phyloP scores from a whole-genome alignment of 306 rosid genomes.

The Dryas drummondii region DNA sequence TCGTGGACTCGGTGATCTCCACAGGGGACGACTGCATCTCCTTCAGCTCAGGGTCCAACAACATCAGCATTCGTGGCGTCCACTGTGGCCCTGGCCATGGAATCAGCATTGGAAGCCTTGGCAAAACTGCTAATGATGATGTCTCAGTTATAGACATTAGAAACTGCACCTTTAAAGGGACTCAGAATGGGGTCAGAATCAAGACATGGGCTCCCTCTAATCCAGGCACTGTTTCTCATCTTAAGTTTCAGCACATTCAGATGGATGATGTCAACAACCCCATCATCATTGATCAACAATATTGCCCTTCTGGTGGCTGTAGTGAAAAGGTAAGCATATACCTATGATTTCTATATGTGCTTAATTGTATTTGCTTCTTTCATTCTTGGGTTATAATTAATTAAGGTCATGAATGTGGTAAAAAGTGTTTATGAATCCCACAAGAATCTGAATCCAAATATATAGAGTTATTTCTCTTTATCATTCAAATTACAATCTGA shows the following conservation, averaged over 20 bases:
- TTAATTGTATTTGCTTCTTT: too few species aligned
- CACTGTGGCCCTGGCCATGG: constrained; percentile 45
- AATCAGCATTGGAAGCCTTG: constrained; percentile 43
- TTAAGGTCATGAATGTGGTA: too few species aligned
- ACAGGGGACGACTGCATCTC: constrained; percentile 41
- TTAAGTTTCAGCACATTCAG: constrained; percentile 13
- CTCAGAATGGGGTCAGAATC: constrained; percentile 38
- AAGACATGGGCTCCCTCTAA: constrained; percentile 31
- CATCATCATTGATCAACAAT: constrained; percentile 44
- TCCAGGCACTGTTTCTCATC: constrained; percentile 14
- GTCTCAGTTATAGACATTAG: constrained; percentile 2
- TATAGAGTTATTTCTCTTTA: too few species aligned
- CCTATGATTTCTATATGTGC: too few species aligned
- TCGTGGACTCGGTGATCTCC: constrained; percentile 14
- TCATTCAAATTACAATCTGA: too few species aligned
- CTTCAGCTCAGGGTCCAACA: constrained; percentile 13
- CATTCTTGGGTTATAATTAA: too few species aligned
- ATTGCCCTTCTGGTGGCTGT: constrained; percentile 28
- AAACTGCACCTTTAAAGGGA: constrained; percentile 25
- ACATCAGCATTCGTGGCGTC: background rate
- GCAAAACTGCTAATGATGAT: background rate
- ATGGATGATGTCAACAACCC: constrained; percentile 30
- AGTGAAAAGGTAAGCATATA: background rate
- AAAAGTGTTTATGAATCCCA: too few species aligned
- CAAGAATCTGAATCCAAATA: too few species aligned